Conservation (phyloP, 768 basidiomycete genomes). For the Mycena leptocephala region DNA sequence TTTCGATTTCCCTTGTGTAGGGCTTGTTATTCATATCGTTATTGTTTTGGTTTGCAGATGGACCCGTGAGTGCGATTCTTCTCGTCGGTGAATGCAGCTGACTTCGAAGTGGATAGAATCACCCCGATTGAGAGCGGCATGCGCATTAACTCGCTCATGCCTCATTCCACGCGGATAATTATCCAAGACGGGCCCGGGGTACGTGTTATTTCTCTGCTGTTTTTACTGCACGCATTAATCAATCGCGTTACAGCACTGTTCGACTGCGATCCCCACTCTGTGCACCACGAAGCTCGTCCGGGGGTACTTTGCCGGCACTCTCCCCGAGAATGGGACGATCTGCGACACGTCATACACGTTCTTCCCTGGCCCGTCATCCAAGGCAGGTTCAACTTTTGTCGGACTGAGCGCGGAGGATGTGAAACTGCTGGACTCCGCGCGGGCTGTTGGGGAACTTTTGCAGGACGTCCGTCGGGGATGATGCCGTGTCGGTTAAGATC, state of each 20-base stretch:
- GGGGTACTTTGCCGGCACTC: conserved; percentile 24
- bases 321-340: conserved; percentile 33
- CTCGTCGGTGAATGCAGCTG: neutral
- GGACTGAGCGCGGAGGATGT: conserved; percentile 13
- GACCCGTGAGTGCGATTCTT: conserved; percentile 15
- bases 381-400: neutral
- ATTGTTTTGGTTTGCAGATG: conserved; percentile 5
- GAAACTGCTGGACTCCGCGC: conserved; percentile 13
- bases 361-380: conserved; percentile 27
- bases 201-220: neutral
- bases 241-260: neutral
- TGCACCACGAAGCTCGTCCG: conserved; percentile 33
- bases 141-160: conserved; percentile 41
- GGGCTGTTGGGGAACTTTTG: conserved; percentile 16
- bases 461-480: conserved; percentile 9
- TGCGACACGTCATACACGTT: conserved; percentile 22
- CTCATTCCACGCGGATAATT: conserved; percentile 36
- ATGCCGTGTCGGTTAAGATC: neutral
- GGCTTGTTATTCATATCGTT: neutral
- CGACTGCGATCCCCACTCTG: conserved; percentile 16
- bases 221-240: no score
- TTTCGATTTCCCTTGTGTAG: neutral
- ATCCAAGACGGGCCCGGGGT: conserved; percentile 42
- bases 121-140: conserved; percentile 42
- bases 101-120: conserved; percentile 22